phyloP scores from a whole-genome alignment of 345 rosid genomes.

The Gossypium australe region DNA sequence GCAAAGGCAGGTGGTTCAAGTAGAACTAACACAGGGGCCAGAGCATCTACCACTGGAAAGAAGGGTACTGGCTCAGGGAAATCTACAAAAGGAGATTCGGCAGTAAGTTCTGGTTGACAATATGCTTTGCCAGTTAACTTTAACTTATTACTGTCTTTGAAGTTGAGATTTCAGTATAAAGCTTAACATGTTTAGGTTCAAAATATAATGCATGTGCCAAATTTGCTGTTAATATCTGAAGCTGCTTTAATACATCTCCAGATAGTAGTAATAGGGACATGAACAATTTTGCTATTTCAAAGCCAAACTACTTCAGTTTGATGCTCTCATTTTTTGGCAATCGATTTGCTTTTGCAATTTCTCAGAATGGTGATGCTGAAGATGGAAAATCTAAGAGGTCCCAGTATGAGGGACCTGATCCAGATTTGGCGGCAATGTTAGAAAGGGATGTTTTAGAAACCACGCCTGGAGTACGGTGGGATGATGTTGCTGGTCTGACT shows the following conservation, averaged over 20 bases:
- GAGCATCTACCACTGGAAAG: constrained; percentile 74
- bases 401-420: constrained; percentile 97
- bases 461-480: constrained; percentile 97
- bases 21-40: constrained; percentile 53
- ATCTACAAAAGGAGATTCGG: constrained; percentile 66
- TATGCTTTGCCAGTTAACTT: background rate
- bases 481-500: constrained; percentile 96
- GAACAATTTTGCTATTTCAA: background rate
- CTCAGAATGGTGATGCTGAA: constrained; percentile 85
- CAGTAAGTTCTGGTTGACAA: constrained; percentile 37
- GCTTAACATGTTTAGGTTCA: background rate
- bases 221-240: background rate
- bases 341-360: constrained; percentile 22
- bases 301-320: background rate
- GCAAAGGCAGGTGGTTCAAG: constrained; percentile 57
- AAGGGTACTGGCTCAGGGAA: constrained; percentile 67
- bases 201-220: background rate
- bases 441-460: constrained; percentile 99
- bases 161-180: background rate
- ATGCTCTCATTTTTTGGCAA: constrained; percentile 6
- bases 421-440: constrained; percentile 95
- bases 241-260: background rate
- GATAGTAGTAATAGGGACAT: background rate
- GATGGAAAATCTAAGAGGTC: constrained; percentile 81
- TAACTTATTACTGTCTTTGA: background rate